Evolutionary conservation across 306 rosid genomes (phyloP), one percentile per base, ranked within the genome.

Genomic region (Hippophae tibetana): DNA sequence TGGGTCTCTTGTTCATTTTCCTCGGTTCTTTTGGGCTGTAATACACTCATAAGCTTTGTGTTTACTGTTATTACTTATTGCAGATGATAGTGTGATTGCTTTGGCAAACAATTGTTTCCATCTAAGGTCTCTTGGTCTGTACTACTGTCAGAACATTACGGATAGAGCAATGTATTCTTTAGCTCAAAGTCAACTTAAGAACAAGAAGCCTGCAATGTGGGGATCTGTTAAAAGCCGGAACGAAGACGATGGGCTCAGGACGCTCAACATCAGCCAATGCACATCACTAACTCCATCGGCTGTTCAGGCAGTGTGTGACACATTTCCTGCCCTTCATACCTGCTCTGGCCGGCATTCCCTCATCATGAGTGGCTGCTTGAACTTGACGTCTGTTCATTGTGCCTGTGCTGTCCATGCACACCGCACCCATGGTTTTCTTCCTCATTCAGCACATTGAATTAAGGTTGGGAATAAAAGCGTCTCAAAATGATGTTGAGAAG

Each of bases 81-180:
- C 93, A 93, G 99, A 93, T 72, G 90, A 86, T 13, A 93, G 99
- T 65, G 99, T 93, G 74, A 73, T 93, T 71, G 97, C 97, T 64
- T 68, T 89, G 83, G 94, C 99, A 51, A 89, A 64, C 46, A 42
- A 78, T 14, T 93, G 99, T 60, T 86, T 78, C 9, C 85, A 76
- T 62, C 76, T 93, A 72, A 76, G 82, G 75, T 86, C 97, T 6
- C 95, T 93, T 11, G 99, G 86, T 50, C 81, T 93, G 63, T 93
- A 93, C 81, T 88, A 78, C 65, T 93, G 99, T 54, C 87, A 82
- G 70, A 93, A 93, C 81, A 88, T 93, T 52, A 93, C 99, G 1
- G 99, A 93, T 75, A 80, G 74, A 66, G 95, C 99, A 58, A 93
- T 93, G 97, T 84, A 93, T 45, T 86, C 95, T 3, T 77, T 93